Percentiles rank a stretch among this genome's conserved stretches.
Conservation (phyloP, 352 stramenopile species). For the Globisporangium solare region DNA sequence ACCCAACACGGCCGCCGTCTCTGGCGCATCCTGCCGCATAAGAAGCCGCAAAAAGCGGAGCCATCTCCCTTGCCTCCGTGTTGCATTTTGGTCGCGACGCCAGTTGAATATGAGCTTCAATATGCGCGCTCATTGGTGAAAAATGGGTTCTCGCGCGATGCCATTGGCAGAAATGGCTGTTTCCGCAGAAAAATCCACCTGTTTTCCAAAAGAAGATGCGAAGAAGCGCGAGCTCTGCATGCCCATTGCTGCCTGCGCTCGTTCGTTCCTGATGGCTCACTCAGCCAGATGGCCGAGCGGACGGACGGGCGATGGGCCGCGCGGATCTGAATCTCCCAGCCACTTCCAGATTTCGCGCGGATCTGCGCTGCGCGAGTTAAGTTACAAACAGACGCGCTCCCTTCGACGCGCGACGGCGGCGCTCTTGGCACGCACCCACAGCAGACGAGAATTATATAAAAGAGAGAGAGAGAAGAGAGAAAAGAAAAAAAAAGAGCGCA, state of each 20-base stretch:
- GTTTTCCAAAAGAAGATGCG: slow-evolving; percentile 12
- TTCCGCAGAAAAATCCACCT: slow-evolving; percentile 11
- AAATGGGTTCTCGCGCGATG: neutral
- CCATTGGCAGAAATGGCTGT: neutral
- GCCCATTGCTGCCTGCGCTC: too few species aligned
- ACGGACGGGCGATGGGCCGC: neutral
- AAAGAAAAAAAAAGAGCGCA: neutral
- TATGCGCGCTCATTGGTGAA: neutral
- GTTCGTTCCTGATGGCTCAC: too few species aligned
- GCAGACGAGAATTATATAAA: neutral
- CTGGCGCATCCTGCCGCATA: neutral
- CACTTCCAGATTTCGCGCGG: too few species aligned
- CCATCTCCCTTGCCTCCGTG: slow-evolving; percentile 7
- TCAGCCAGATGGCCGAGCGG: neutral
- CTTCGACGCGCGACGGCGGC: too few species aligned
- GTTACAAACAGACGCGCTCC: too few species aligned
- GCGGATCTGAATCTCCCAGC: too few species aligned
- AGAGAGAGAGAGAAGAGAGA: neutral
- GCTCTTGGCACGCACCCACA: too few species aligned
- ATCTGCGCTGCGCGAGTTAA: too few species aligned
- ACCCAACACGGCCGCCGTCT: slow-evolving; percentile 1
- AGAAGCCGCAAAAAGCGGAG: neutral
- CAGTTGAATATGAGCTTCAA: slow-evolving; percentile 5
- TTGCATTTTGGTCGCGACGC: too few species aligned
- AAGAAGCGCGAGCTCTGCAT: neutral